Evolutionary conservation across 2,329 filamentous ascomycete genomes (phyloP).

Genomic region (Colletotrichum liriopes): DNA sequence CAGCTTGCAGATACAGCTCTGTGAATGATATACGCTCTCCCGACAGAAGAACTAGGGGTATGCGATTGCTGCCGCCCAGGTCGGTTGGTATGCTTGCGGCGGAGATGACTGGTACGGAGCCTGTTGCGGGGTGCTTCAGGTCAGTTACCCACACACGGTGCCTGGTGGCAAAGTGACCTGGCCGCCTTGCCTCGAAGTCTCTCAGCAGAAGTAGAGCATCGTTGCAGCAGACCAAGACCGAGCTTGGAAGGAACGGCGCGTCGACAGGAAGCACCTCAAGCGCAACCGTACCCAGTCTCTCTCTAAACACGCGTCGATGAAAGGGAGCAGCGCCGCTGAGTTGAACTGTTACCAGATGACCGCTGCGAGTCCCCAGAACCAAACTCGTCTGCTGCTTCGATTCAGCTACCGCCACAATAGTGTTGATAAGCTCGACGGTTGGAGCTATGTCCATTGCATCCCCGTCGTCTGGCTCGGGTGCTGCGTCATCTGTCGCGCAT

Average conservation of each 20-base stretch:
- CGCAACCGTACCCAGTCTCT: constrained; percentile 56
- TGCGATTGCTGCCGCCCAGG: constrained; percentile 56
- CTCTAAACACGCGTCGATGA: constrained; percentile 48
- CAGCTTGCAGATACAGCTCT: constrained; percentile 63
- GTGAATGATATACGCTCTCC: constrained; percentile 67
- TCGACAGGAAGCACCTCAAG: constrained; percentile 52
- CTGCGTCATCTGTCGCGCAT: constrained; percentile 13
- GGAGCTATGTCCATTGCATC: constrained; percentile 37
- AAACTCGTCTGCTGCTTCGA: constrained; percentile 53
- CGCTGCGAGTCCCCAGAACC: constrained; percentile 66
- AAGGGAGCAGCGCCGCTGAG: constrained; percentile 44
- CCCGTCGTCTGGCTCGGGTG: background rate
- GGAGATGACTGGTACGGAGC: constrained; percentile 64
- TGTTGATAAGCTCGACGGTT: constrained; percentile 55
- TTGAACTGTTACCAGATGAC: constrained; percentile 63
- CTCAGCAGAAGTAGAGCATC: constrained; percentile 61
- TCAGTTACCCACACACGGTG: constrained; percentile 68
- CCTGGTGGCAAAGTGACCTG: constrained; percentile 56
- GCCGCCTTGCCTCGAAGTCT: constrained; percentile 51
- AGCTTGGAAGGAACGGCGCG: constrained; percentile 12
- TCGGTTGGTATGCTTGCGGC: constrained; percentile 60
- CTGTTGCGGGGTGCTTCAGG: constrained; percentile 60
- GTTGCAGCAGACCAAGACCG: constrained; percentile 66
- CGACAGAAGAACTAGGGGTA: constrained; percentile 65
- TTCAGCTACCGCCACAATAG: constrained; percentile 55